Conservation (phyloP, 805 yeast genomes). For the Starmerella vitae region DNA sequence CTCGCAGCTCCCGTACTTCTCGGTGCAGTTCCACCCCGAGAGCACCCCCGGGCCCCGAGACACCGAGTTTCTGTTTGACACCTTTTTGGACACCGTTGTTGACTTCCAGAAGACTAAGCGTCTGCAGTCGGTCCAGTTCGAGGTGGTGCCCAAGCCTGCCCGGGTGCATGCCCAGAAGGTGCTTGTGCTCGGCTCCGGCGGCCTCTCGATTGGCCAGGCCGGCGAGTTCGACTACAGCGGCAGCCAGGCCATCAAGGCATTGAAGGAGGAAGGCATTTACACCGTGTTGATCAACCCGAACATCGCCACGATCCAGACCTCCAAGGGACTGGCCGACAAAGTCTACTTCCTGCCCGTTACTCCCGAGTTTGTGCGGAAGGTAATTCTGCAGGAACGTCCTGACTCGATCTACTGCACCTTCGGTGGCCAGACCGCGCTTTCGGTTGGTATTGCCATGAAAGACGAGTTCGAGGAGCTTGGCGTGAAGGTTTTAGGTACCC, state of each 20-base stretch:
- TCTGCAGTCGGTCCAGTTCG: constrained; percentile 68
- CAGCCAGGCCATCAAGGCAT: constrained; percentile 93
- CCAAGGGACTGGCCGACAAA: constrained; percentile 94
- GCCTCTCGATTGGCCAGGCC: constrained; percentile 93
- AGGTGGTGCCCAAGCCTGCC: constrained; percentile 28
- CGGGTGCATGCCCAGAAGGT: constrained; percentile 73
- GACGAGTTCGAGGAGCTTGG: constrained; percentile 88
- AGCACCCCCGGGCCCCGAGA: constrained; percentile 99
- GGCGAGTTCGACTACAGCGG: constrained; percentile 95
- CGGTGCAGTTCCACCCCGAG: constrained; percentile 99
- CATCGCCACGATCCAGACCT: constrained; percentile 96
- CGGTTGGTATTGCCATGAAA: constrained; percentile 89
- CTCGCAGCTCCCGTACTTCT: constrained; percentile 74
- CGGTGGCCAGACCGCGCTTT: constrained; percentile 97
- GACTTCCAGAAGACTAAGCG: constrained; percentile 35
- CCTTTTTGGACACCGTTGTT: constrained; percentile 68
- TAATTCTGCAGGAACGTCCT: constrained; percentile 86
- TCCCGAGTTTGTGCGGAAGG: constrained; percentile 91
- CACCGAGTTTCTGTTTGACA: constrained; percentile 92
- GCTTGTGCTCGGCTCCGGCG: constrained; percentile 92
- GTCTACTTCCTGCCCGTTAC: constrained; percentile 97
- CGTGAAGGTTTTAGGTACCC: constrained; percentile 93
- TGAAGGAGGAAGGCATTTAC: constrained; percentile 74
- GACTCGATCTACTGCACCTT: constrained; percentile 95
- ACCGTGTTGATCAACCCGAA: constrained; percentile 87